A percentile compares a stretch with the other conserved stretches of the same genome.
Evolutionary conservation across 2,329 filamentous ascomycete genomes (phyloP).

Genomic region (Rachicladosporium sp.): DNA sequence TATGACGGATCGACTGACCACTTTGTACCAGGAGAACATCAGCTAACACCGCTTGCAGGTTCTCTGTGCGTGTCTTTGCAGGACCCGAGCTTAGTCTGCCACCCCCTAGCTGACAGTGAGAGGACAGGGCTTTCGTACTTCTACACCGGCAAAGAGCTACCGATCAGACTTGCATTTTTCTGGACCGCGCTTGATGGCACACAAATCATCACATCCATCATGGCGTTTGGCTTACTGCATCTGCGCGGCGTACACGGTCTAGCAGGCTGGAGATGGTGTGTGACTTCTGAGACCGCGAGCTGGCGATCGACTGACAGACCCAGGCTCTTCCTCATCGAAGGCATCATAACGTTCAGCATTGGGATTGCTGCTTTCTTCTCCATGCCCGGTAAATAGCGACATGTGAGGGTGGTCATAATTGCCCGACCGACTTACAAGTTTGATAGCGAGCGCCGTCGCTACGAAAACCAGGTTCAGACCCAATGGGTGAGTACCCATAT

Average conservation of each 20-base stretch:
- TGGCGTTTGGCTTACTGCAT: constrained; percentile 17
- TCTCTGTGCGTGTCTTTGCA: too few species aligned
- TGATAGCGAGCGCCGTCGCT: constrained; percentile 42
- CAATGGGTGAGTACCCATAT: constrained; percentile 31
- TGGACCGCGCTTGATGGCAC: constrained; percentile 24
- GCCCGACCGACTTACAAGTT: too few species aligned
- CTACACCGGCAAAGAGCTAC: constrained; percentile 30
- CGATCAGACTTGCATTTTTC: constrained; percentile 30
- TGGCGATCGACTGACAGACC: too few species aligned
- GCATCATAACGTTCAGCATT: constrained; percentile 17
- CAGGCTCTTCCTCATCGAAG: constrained; percentile 22
- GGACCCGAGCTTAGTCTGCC: too few species aligned
- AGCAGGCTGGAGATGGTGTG: constrained; percentile 19
- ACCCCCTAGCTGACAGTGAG: too few species aligned
- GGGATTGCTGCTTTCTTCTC: constrained; percentile 23
- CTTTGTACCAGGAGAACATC: too few species aligned
- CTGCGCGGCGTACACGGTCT: constrained; percentile 17
- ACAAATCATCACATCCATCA: constrained; percentile 19
- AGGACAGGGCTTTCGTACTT: constrained; percentile 26
- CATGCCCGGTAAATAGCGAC: constrained; percentile 16
- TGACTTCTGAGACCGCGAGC: too few species aligned
- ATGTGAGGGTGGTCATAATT: too few species aligned
- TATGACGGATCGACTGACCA: too few species aligned
- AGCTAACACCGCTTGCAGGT: too few species aligned
- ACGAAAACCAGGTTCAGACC: constrained; percentile 47